Evolutionary conservation across 495 filamentous ascomycete species (phyloP).

Genomic region (Aspergillus hancockii): DNA sequence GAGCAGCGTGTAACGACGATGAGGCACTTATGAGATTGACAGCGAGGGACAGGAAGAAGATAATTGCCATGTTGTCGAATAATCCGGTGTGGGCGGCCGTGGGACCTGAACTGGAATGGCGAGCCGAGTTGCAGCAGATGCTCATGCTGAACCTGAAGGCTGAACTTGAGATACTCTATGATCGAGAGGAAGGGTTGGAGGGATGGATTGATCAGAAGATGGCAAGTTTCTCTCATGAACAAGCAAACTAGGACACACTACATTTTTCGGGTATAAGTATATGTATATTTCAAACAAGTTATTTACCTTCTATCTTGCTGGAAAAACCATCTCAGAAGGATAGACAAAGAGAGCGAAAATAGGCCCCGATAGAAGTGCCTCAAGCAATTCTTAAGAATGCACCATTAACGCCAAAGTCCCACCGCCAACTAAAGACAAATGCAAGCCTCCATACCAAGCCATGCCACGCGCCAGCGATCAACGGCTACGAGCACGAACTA

Average conservation of each 20-base stretch:
- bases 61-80: slow-evolving; percentile 62
- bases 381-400: slow-evolving; percentile 1
- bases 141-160: slow-evolving; percentile 83
- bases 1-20: slow-evolving; percentile 23
- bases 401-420: slow-evolving; percentile 1
- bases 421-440: background rate
- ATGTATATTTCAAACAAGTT: background rate
- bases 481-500: background rate
- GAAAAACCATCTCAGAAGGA: background rate
- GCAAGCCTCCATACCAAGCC: background rate
- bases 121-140: slow-evolving; percentile 79
- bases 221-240: background rate
- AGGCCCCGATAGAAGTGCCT: background rate
- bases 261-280: background rate
- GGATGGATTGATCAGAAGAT: slow-evolving; percentile 62
- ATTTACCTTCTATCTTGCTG: background rate
- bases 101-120: slow-evolving; percentile 55
- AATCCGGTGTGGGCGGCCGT: slow-evolving; percentile 46
- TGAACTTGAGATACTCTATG: slow-evolving; percentile 83
- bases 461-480: slow-evolving; percentile 5
- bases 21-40: slow-evolving; percentile 57
- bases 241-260: background rate
- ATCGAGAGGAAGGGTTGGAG: slow-evolving; percentile 56
- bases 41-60: slow-evolving; percentile 67
- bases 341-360: background rate